Percentiles rank a stretch among this genome's conserved stretches.
phyloP scores from a whole-genome alignment of 2,329 filamentous ascomycete species.

The Torrubiellomyces zombiae region DNA sequence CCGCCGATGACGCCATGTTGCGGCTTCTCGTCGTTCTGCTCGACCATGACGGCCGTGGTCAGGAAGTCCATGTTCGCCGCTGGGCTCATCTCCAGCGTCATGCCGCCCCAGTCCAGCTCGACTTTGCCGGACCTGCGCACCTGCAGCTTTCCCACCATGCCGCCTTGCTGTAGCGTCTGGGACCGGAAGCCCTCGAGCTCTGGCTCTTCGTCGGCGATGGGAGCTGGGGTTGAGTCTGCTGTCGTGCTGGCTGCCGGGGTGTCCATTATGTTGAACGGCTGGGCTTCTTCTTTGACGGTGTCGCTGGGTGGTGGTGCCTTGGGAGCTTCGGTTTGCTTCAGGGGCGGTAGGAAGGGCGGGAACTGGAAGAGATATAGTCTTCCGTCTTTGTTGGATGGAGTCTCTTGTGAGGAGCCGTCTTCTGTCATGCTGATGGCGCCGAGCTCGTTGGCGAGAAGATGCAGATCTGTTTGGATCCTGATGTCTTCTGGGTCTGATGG shows the following conservation, averaged over 20 bases:
- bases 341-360: slow-evolving; percentile 41
- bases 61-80: slow-evolving; percentile 38
- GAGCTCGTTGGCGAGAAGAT: slow-evolving; percentile 25
- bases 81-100: slow-evolving; percentile 31
- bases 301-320: slow-evolving; percentile 7
- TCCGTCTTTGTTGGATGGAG: slow-evolving; percentile 28
- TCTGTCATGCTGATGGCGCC: slow-evolving; percentile 18
- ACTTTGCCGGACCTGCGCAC: slow-evolving; percentile 45
- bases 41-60: slow-evolving; percentile 41
- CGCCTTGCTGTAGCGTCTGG: slow-evolving; percentile 29
- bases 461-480: slow-evolving; percentile 21
- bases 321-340: slow-evolving; percentile 18
- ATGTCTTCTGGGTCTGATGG: slow-evolving; percentile 21
- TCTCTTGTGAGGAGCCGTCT: slow-evolving; percentile 12
- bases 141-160: slow-evolving; percentile 42
- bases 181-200: slow-evolving; percentile 18
- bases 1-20: slow-evolving; percentile 25
- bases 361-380: slow-evolving; percentile 49
- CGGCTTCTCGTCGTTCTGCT: slow-evolving; percentile 37
- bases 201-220: slow-evolving; percentile 18
- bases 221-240: slow-evolving; percentile 27
- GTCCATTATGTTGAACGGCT: slow-evolving; percentile 21
- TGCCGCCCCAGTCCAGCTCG: slow-evolving; percentile 46
- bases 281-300: slow-evolving; percentile 26
- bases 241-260: slow-evolving; percentile 5